Conservation (phyloP, 306 rosid genomes). For the Dryas alaskensis region DNA sequence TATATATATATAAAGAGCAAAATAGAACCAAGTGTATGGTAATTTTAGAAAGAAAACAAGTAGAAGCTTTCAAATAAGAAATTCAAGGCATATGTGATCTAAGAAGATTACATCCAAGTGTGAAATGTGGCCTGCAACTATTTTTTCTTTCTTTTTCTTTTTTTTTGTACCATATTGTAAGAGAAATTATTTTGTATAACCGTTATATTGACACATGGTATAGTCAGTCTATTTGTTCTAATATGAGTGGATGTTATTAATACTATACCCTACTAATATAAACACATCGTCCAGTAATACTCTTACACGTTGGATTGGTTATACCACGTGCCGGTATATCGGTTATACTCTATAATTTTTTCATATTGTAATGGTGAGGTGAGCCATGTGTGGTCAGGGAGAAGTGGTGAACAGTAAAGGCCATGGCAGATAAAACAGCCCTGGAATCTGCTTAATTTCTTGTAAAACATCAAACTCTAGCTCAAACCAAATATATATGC, state of each 20-base stretch:
- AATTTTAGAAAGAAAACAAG: slow-evolving; percentile 8
- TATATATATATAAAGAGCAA: not conserved
- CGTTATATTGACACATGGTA: too few relatives aligned
- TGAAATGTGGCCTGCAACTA: not conserved
- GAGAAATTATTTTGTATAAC: too few relatives aligned
- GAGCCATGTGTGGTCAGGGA: not conserved
- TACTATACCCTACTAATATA: too few relatives aligned
- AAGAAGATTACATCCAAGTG: slow-evolving; percentile 14
- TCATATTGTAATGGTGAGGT: not conserved
- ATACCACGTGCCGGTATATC: too few relatives aligned
- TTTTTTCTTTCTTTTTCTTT: not conserved
- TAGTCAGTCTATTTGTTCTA: too few relatives aligned
- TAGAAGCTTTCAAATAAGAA: slow-evolving; percentile 20
- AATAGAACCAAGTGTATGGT: not conserved
- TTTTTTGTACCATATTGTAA: too few relatives aligned
- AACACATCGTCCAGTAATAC: too few relatives aligned
- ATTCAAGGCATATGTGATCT: not conserved
- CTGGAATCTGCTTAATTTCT: not conserved
- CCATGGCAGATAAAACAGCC: not conserved
- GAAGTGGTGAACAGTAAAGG: slow-evolving; percentile 1
- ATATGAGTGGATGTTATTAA: too few relatives aligned
- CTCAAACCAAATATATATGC: not conserved
- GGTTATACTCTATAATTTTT: too few relatives aligned
- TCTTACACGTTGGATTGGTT: too few relatives aligned
- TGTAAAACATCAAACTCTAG: not conserved